Evolutionary conservation across 225 moss, liverwort and hornwort species (phyloP).

Genomic region (Pseudoscleropodium purum): DNA sequence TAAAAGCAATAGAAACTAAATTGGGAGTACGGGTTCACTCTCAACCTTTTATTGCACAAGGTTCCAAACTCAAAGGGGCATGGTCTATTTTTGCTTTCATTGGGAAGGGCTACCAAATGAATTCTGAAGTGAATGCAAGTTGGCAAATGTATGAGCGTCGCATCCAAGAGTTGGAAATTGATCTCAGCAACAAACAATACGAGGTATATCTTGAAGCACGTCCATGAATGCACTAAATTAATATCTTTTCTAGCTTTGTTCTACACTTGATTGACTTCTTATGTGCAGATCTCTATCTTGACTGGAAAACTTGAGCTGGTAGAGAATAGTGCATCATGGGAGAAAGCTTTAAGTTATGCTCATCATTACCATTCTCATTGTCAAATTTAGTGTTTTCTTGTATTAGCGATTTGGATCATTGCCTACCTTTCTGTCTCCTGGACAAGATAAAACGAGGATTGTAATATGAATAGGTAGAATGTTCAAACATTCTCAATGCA

Average conservation of each 20-base stretch:
- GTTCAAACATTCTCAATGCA: background rate
- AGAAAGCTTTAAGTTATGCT: background rate
- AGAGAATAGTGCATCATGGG: background rate
- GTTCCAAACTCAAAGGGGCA: conserved; percentile 52
- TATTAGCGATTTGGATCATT: background rate
- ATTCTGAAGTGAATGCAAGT: conserved; percentile 65
- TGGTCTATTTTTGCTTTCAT: conserved; percentile 85
- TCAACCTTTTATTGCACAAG: conserved; percentile 21
- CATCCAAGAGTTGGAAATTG: conserved; percentile 68
- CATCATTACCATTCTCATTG: background rate
- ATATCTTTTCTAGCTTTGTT: background rate
- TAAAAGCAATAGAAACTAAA: conserved; percentile 45
- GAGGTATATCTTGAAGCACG: conserved; percentile 29
- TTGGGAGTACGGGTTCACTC: conserved; percentile 30
- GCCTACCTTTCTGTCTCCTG: background rate
- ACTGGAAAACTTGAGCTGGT: conserved; percentile 60
- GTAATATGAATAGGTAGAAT: background rate
- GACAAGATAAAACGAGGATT: background rate
- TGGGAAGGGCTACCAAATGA: conserved; percentile 63
- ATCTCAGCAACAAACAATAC: conserved; percentile 57
- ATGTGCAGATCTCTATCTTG: conserved; percentile 53
- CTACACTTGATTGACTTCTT: background rate
- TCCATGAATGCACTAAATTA: background rate
- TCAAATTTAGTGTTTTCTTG: background rate
- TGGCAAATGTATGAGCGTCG: conserved; percentile 50